Base-by-base conservation (phyloP, 2,329 filamentous ascomycete species). In the Daldinia eschscholtzii region DNA sequence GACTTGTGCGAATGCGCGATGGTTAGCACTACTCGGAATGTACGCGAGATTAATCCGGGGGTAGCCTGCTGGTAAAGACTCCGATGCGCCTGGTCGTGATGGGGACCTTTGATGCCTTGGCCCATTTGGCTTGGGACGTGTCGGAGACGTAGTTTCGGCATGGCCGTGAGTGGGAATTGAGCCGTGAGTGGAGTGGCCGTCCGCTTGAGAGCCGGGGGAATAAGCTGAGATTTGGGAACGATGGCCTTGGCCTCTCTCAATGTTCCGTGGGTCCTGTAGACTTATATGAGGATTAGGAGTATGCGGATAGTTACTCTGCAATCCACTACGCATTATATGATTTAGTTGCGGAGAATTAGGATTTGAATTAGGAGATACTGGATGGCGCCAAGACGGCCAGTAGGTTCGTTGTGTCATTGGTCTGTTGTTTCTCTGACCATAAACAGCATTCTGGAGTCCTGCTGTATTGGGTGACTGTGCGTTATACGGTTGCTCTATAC, bases 31-130 rank as follows among this genome's bases (percentile, higher is more conserved):
- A 7, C 52, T 41, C 6, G 61, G 57, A 12, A 67, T 53, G 13
- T 12, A 28, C 5, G 50, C 53, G 30, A 64, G 7, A 41, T 70
- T 4, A 18, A 50, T 50, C 13, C 35, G 59, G 35, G 53, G 18
- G 23, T 4, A 20, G 10, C 12, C 20, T 6, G 4, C 10, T 12
- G 15, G 28, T 4, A 20, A 6, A 13, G 1, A 18, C 13, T 13
- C 7, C 5, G 28, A 15, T 7, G 7, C 2, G 13, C 2, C 12
- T 6, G 44, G 12, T 6, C 23, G 44, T 28, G 20, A 10, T 26
- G 6, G 5, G 2, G 46, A 13, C 15, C 13, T 15, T 2, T 10
- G 35, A 13, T 39, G 10, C 13, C 46, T 30, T 52, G 46, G 46
- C 15, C 46, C 46, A 13, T 52, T 30, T 1, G 46, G 46, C 10